Conservation (phyloP, 441 rosid species). For the Brassica balearica region DNA sequence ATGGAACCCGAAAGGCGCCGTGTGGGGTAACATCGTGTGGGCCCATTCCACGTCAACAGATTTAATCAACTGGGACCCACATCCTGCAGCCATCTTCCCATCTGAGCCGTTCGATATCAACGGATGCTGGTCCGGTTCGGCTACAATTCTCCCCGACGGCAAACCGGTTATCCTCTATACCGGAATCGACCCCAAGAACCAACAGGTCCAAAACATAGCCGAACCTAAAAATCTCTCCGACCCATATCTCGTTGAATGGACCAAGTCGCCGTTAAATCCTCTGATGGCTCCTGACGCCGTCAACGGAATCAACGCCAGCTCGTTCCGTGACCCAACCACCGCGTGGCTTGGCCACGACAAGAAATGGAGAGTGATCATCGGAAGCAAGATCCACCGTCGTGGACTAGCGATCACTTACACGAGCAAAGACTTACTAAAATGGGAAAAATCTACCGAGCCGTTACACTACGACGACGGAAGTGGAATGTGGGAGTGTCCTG, state of each 20-base stretch:
- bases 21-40: conserved; percentile 83
- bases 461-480: conserved; percentile 60
- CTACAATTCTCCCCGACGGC: conserved; percentile 60
- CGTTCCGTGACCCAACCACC: conserved; percentile 79
- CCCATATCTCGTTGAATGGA: conserved; percentile 68
- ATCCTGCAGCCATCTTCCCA: conserved; percentile 59
- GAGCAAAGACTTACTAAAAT: conserved; percentile 66
- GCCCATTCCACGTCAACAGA: conserved; percentile 87
- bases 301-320: conserved; percentile 61
- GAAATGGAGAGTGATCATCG: conserved; percentile 61
- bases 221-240: conserved; percentile 63
- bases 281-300: conserved; percentile 58
- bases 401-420: conserved; percentile 64
- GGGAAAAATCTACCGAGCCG: conserved; percentile 56
- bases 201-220: conserved; percentile 75
- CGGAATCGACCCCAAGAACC: conserved; percentile 53
- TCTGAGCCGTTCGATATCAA: conserved; percentile 63
- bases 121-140: conserved; percentile 86
- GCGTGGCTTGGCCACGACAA: conserved; percentile 77
- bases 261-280: conserved; percentile 62
- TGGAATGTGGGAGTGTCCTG: conserved; percentile 98
- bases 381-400: conserved; percentile 51
- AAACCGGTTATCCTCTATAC: conserved; percentile 78
- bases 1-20: conserved; percentile 76
- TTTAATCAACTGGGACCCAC: conserved; percentile 79